Percentiles rank a stretch among this genome's conserved stretches.
phyloP scores from a whole-genome alignment of 768 basidiomycete species.

The Fistulinella prunicolor region DNA sequence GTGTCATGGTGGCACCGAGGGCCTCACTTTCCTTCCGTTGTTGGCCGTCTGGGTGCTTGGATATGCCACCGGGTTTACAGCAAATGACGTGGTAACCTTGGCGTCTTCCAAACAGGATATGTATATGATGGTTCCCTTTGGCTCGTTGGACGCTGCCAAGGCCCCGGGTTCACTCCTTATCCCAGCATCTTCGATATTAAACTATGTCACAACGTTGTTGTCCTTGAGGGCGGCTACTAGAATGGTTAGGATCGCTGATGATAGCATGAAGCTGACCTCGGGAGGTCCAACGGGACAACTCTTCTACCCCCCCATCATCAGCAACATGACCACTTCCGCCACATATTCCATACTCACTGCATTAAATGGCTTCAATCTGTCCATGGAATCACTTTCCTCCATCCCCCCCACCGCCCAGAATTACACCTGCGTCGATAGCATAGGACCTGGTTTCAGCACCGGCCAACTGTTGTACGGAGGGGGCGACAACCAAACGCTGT shows the following conservation, averaged over 20 bases:
- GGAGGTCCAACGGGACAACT: not conserved
- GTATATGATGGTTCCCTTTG: not conserved
- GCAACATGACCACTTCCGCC: not conserved
- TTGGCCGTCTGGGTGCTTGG: not conserved
- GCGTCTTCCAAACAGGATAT: not conserved
- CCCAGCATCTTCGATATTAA: not conserved
- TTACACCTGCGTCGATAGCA: not conserved
- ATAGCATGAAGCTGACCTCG: too few species aligned
- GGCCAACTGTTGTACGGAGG: not conserved
- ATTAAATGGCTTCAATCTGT: constrained; percentile 2
- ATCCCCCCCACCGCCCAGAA: constrained; percentile 4
- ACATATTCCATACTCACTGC: not conserved
- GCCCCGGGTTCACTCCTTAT: not conserved
- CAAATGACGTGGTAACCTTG: not conserved
- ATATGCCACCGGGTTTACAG: constrained; percentile 1
- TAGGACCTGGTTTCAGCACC: not conserved
- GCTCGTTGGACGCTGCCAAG: not conserved
- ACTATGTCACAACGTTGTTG: not conserved
- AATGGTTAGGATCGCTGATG: not conserved
- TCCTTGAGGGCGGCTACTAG: not conserved
- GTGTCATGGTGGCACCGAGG: not conserved
- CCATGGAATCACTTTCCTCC: not conserved
- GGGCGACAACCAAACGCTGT: not conserved
- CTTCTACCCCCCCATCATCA: too few species aligned
- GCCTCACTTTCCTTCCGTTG: constrained; percentile 1